These are phyloP conservation scores for Amphirosellinia nigrospora DNA, from an alignment of 495 filamentous ascomycete genomes.

Conservation along the genomic window DNA sequence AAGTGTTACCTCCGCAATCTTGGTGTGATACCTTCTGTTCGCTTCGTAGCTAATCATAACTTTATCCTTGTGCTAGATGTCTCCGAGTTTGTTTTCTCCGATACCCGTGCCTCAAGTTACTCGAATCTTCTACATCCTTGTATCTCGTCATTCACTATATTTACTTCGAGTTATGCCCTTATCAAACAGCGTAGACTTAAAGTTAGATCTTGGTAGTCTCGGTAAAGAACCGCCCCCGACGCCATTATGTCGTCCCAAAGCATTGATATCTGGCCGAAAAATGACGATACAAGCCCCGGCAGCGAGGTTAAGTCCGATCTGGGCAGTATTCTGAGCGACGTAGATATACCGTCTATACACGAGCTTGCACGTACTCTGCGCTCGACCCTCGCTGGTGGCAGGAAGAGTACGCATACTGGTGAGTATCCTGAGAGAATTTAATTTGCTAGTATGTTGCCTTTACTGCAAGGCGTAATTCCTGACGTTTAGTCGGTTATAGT, in stretches of 20 bases:
- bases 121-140: not conserved
- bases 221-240: not conserved
- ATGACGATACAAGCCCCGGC: not conserved
- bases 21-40: not conserved
- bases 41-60: not conserved
- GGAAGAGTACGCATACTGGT: slow-evolving; percentile 42
- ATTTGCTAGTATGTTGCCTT: not conserved
- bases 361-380: slow-evolving; percentile 32
- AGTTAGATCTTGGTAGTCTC: not conserved
- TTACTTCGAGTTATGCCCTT: not conserved
- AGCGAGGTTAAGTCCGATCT: slow-evolving; percentile 21
- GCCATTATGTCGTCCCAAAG: not conserved
- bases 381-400: slow-evolving; percentile 42
- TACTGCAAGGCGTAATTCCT: not conserved
- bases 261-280: slow-evolving; percentile 22
- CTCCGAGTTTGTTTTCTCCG: not conserved
- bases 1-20: not conserved
- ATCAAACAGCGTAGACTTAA: not conserved
- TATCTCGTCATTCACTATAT: not conserved
- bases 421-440: not conserved
- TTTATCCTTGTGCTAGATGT: not conserved
- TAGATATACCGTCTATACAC: slow-evolving; percentile 25
- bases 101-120: not conserved
- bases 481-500: not conserved
- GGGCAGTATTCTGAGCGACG: slow-evolving; percentile 20